Conservation (phyloP, 352 stramenopile genomes). For the Pythium utonaiense region DNA sequence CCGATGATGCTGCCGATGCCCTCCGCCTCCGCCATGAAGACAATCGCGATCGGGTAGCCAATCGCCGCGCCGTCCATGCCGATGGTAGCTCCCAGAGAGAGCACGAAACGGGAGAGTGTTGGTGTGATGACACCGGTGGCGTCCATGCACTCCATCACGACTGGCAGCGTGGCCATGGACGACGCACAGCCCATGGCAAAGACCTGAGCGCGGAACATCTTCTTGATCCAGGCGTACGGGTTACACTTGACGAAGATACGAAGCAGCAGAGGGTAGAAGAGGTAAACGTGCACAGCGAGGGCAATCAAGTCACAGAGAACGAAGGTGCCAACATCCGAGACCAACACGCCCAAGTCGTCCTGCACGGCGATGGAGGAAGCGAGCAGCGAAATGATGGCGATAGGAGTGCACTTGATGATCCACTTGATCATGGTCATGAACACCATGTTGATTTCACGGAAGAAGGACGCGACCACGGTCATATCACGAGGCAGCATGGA, state of each 20-base stretch:
- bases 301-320: slow-evolving; percentile 21
- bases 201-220: slow-evolving; percentile 28
- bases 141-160: slow-evolving; percentile 32
- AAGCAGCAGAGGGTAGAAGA: slow-evolving; percentile 35
- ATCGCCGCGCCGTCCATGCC: slow-evolving; percentile 28
- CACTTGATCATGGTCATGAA: slow-evolving; percentile 35
- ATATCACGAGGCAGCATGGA: slow-evolving; percentile 17
- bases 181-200: slow-evolving; percentile 36
- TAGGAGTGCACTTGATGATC: slow-evolving; percentile 36
- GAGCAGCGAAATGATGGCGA: slow-evolving; percentile 35
- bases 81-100: slow-evolving; percentile 26
- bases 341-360: slow-evolving; percentile 23
- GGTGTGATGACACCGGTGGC: slow-evolving; percentile 16
- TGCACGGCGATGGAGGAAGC: slow-evolving; percentile 24
- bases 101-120: slow-evolving; percentile 27
- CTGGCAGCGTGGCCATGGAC: slow-evolving; percentile 36
- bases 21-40: slow-evolving; percentile 29
- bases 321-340: slow-evolving; percentile 35
- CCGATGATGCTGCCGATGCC: slow-evolving; percentile 19
- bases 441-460: slow-evolving; percentile 28
- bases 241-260: slow-evolving; percentile 24
- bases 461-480: slow-evolving; percentile 22
- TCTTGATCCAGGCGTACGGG: slow-evolving; percentile 25
- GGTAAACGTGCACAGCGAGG: slow-evolving; percentile 19
- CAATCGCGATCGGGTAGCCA: slow-evolving; percentile 25